Base-by-base conservation (phyloP, 2,329 filamentous ascomycete genomes). In the Sphaerulina vaccinii region DNA sequence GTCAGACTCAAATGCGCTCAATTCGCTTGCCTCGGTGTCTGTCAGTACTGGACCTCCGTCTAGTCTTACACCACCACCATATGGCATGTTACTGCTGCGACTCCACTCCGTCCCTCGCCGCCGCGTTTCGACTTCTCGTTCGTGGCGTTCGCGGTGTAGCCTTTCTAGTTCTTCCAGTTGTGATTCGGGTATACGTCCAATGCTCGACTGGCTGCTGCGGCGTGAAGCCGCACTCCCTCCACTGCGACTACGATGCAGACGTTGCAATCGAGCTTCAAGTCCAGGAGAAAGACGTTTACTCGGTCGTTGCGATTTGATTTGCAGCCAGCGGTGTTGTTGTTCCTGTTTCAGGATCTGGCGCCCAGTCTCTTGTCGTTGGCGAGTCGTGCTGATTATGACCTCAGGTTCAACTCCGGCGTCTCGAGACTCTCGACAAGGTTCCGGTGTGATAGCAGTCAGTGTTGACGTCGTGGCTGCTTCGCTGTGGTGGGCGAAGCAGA, bases 81-180 rank as follows among this genome's bases (percentile, higher is more conserved):
- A 60, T 19, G 62, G 63, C 62, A 63, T 64, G 41, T 54, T 87
- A 48, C 36, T 40, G 35, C 45, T 48, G 22, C 45, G 35, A 24
- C 15, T 48, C 86, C 86, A 90, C 62, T 85, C 80, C 65, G 83
- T 82, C 66, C 86, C 86, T 64, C 84, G 79, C 66, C 84, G 79
- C 69, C 84, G 77, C 62, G 88, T 74, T 59, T 73, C 74, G 58
- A 75, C 74, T 19, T 79, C 81, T 65, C 76, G 75, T 54, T 81
- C 79, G n/a, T n/a, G n/a, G 32, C 57, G 51, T 18, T 49, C 36
- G 59, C 79, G 79, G 66, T 87, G 84, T 54, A 82, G 80, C 60
- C 81, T 75, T 72, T 90, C 86, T 62, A 90, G 79, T 64, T 83
- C 78, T 60, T 82, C 80, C 52, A 90, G 77, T 63, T 88, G 85